phyloP scores from a whole-genome alignment of 805 yeast species.

The Cyberlindnera xishuangbannaensis region DNA sequence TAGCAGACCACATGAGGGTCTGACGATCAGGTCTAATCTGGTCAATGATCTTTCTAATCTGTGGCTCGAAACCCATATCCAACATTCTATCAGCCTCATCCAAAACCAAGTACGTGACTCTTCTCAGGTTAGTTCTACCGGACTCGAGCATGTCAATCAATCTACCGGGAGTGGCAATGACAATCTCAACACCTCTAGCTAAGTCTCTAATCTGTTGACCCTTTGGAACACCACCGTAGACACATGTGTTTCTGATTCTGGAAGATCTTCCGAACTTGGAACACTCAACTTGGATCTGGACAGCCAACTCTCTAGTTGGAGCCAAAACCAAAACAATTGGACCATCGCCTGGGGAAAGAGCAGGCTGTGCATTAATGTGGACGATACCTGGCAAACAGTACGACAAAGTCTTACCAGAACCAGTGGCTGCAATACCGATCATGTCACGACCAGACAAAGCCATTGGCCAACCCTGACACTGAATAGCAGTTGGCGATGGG shows the following conservation, averaged over 20 bases:
- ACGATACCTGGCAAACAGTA: conserved; percentile 96
- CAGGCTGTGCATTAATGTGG: conserved; percentile 97
- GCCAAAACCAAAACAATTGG: conserved; percentile 94
- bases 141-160: conserved; percentile 94
- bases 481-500: conserved; percentile 91
- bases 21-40: conserved; percentile 99
- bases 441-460: conserved; percentile 97
- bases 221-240: conserved; percentile 98
- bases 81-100: conserved; percentile 99
- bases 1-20: conserved; percentile 99
- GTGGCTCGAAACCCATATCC: conserved; percentile 99
- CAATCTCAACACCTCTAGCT: conserved; percentile 90
- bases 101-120: conserved; percentile 94
- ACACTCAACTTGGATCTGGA: conserved; percentile 94
- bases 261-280: conserved; percentile 89
- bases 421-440: conserved; percentile 98
- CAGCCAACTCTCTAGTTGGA: conserved; percentile 98
- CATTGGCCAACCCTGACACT: conserved; percentile 99
- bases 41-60: conserved; percentile 94
- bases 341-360: conserved; percentile 91
- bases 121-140: conserved; percentile 88
- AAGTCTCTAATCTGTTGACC: conserved; percentile 97
- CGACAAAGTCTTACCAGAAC: conserved; percentile 97
- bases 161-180: conserved; percentile 99
- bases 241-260: conserved; percentile 93